Base-by-base conservation (phyloP, 257 asterid species). In the Paulownia fortunei region DNA sequence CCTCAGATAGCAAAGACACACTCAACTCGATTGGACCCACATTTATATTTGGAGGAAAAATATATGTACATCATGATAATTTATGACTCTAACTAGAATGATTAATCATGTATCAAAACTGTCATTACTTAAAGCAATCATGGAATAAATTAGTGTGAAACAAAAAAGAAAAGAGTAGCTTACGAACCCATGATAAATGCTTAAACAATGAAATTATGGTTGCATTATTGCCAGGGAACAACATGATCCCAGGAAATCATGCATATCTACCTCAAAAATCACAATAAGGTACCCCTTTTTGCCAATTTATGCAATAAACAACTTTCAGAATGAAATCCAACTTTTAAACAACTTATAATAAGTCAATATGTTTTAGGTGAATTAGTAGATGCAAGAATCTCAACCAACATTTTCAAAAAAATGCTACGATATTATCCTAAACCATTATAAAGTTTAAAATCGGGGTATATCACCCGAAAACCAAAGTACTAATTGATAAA, bases 191-290 rank as follows among this genome's bases (percentile, higher is more conserved):
- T 2, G 9, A 52, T 52, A 1, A 19, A 54, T 8, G 11, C 26
- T 54, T 19, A 54, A 54, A 8, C 26, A n/a, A 26, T 26, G 60
- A 46, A 64, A 63, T 19, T 51, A 18, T 63, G 65, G 18, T 37
- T 16, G 70, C 69, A 69, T 37, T 30, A 69, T 69, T 47, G 63
- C 13, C 13, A 55, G 46, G 72, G 49, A 72, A 69, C 64, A 58
- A 0, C 70, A 58, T 13, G 59, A 77, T 69, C 77, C 55, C 32
- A 42, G 3, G 27, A 79, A 62, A 73, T 79, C 73, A 72, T 71
- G 42, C 67, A 70, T 47, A 79, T 62, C 82, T 61, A 21, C 44
- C 68, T 51, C 6, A 62, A 26, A 62, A 49, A 49, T 36, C 5
- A 72, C 63, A 46, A 16, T 34, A 49, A 16, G 9, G 67, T 51